Evolutionary conservation across 345 rosid species (phyloP).

Genomic region (Euphorbia tirucalli): DNA sequence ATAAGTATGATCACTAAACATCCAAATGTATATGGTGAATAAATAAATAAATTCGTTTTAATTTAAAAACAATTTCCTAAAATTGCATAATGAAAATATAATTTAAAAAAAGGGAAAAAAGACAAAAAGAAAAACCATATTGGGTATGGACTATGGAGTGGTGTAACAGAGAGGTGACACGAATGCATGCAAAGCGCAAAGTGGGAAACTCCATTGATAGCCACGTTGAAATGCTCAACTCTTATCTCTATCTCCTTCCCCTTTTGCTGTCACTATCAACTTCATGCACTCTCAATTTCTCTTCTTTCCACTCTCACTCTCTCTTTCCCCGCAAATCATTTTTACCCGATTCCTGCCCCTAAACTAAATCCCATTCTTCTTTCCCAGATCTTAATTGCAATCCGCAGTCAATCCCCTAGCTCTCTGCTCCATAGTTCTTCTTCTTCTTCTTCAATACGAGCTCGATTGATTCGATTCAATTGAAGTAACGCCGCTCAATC

Average conservation of each 20-base stretch:
- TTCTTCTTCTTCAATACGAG: not conserved
- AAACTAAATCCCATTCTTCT: too few species aligned
- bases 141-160: not conserved
- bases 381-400: not conserved
- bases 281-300: not conserved
- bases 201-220: not conserved
- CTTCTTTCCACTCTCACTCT: too few species aligned
- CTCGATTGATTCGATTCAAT: not conserved
- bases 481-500: not conserved
- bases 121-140: too few species aligned
- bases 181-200: not conserved
- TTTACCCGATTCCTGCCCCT: not conserved
- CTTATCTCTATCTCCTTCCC: not conserved
- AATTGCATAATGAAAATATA: too few species aligned
- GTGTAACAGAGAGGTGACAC: not conserved
- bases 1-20: too few species aligned
- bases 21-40: too few species aligned
- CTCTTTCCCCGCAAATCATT: not conserved
- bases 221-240: constrained; percentile 15
- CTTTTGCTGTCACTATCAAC: too few species aligned
- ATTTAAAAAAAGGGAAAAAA: too few species aligned
- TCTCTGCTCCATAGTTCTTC: too few species aligned
- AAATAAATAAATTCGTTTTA: too few species aligned
- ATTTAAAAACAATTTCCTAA: too few species aligned
- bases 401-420: not conserved